phyloP scores from a whole-genome alignment of 371 early-diverging fungal genomes.

The Mucor saturninus region DNA sequence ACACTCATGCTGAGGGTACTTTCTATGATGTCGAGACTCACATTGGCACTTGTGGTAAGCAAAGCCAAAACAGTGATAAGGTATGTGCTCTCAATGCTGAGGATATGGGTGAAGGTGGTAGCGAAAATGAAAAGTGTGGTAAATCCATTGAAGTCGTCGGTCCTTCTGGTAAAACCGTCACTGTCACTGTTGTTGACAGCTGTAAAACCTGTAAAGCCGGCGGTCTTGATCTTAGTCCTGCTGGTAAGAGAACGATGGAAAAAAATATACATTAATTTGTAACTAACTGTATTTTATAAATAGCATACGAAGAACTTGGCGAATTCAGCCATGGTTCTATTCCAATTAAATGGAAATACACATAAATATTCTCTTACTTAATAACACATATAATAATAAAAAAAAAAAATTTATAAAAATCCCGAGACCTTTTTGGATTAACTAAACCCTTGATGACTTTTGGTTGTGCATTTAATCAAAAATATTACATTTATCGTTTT shows the following conservation, averaged over 20 bases:
- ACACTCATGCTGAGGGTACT: conserved; percentile 32
- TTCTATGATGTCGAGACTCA: conserved; percentile 45
- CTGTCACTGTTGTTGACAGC: conserved; percentile 49
- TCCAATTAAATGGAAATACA: conserved; percentile 39
- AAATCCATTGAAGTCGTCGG: conserved; percentile 47
- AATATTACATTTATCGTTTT: no score
- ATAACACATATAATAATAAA: background rate
- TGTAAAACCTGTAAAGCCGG: conserved; percentile 44
- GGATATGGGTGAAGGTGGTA: conserved; percentile 30
- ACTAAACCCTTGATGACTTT: background rate
- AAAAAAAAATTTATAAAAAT: background rate
- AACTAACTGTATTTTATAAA: no score
- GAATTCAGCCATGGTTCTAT: conserved; percentile 37
- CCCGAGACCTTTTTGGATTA: background rate
- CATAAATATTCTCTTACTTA: background rate
- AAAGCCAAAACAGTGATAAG: conserved; percentile 33
- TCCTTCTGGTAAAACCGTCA: conserved; percentile 42
- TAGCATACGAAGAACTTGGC: conserved; percentile 40
- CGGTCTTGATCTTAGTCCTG: conserved; percentile 44
- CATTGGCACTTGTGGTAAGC: conserved; percentile 39
- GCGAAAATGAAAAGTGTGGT: conserved; percentile 51
- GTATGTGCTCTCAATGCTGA: conserved; percentile 43
- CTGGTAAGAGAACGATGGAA: conserved; percentile 25
- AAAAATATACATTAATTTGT: background rate
- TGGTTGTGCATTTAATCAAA: no score